Evolutionary conservation across 495 filamentous ascomycete species (phyloP).

Genomic region (Lentithecium fluviatile): DNA sequence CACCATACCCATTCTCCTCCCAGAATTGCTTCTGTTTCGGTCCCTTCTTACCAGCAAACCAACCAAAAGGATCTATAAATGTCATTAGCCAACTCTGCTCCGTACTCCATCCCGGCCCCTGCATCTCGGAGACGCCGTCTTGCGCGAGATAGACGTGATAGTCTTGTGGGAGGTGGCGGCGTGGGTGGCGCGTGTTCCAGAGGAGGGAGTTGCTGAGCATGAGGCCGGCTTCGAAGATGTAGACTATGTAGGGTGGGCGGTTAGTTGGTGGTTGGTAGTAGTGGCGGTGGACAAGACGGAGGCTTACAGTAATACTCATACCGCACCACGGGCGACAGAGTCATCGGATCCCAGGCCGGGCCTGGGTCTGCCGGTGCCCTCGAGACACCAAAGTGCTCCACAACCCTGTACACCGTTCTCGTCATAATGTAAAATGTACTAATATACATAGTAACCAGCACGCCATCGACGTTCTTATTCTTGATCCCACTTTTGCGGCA

Average conservation of each 20-base stretch:
- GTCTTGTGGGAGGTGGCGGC: constrained; percentile 8
- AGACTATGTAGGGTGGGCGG: background rate
- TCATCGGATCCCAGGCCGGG: background rate
- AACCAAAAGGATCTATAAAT: constrained; percentile 10
- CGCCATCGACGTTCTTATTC: background rate
- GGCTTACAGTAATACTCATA: constrained; percentile 8
- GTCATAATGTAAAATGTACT: constrained; percentile 2
- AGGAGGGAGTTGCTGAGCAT: constrained; percentile 7
- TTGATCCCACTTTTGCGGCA: background rate
- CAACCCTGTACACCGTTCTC: background rate
- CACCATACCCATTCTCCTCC: constrained; percentile 1
- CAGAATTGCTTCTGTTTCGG: constrained; percentile 1
- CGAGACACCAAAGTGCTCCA: constrained; percentile 4
- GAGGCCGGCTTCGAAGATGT: constrained; percentile 14
- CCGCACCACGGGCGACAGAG: background rate
- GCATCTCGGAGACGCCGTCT: constrained; percentile 8
- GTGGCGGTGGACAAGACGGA: too few relatives aligned
- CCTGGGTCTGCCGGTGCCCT: background rate
- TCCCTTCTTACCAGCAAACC: background rate
- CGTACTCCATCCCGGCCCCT: constrained; percentile 2
- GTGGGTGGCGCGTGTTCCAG: constrained; percentile 10
- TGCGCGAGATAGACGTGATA: constrained; percentile 16
- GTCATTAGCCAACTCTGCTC: background rate
- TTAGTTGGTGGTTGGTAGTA: too few relatives aligned
- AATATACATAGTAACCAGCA: constrained; percentile 1